Percentiles rank a stretch among this genome's conserved stretches.
phyloP scores from a whole-genome alignment of 768 basidiomycete species.

The Phanerodontia chrysosporium region DNA sequence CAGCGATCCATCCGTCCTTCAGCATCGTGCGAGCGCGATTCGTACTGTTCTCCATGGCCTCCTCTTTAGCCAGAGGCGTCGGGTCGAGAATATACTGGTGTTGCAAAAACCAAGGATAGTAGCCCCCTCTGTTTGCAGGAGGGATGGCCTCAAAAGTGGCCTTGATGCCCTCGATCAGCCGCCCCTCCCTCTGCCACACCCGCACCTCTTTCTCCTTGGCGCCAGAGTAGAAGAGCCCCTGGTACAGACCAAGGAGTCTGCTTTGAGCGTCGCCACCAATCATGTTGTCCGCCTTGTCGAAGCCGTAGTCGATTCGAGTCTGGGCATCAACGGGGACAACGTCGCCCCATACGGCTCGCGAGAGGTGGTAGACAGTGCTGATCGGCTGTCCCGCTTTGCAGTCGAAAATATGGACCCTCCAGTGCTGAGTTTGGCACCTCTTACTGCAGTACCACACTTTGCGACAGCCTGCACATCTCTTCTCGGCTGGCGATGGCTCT shows the following conservation, averaged over 20 bases:
- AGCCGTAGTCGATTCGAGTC: constrained; percentile 35
- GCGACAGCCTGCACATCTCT: neutral
- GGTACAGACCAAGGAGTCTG: constrained; percentile 30
- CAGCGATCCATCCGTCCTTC: neutral
- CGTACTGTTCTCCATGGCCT: neutral
- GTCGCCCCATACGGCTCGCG: constrained; percentile 23
- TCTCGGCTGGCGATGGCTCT: neutral
- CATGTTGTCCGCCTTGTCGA: constrained; percentile 19
- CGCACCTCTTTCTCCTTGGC: constrained; percentile 27
- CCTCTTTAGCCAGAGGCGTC: neutral
- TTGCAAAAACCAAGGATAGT: constrained; percentile 34
- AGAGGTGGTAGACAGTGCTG: constrained; percentile 31
- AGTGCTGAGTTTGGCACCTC: constrained; percentile 27
- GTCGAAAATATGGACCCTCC: constrained; percentile 31
- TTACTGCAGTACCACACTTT: constrained; percentile 31
- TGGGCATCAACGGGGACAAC: constrained; percentile 27
- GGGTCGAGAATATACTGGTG: constrained; percentile 29
- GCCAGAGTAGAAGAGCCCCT: constrained; percentile 22
- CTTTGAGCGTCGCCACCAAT: constrained; percentile 3
- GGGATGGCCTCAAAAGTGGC: constrained; percentile 24
- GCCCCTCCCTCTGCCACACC: constrained; percentile 30
- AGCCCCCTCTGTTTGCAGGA: constrained; percentile 19
- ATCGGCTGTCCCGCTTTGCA: constrained; percentile 25
- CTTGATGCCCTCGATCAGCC: constrained; percentile 31
- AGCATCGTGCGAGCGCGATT: constrained; percentile 7